Evolutionary conservation across 805 yeast genomes (phyloP).

Genomic region (Zygosaccharomyces bisporus): DNA sequence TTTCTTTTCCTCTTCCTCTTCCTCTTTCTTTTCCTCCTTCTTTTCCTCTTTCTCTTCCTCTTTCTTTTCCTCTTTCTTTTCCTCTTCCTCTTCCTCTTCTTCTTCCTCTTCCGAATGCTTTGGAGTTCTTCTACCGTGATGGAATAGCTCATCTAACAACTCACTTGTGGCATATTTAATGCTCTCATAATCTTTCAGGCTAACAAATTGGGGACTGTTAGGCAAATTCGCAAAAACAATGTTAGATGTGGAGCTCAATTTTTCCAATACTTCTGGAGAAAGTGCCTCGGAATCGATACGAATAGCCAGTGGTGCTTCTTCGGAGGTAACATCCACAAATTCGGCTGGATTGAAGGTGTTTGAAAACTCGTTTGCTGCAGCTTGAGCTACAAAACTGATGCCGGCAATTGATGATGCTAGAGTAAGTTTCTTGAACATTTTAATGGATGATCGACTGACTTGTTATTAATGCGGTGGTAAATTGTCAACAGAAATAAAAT

Average conservation of each 20-base stretch:
- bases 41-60: no score
- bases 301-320: slow-evolving; percentile 10
- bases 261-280: slow-evolving; percentile 23
- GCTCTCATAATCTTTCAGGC: slow-evolving; percentile 21
- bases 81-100: neutral
- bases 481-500: neutral
- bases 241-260: slow-evolving; percentile 23
- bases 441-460: neutral
- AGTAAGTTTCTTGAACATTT: slow-evolving; percentile 3
- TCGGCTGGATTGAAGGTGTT: slow-evolving; percentile 1
- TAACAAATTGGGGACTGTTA: slow-evolving; percentile 30
- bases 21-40: no score
- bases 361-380: neutral
- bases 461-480: neutral
- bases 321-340: neutral
- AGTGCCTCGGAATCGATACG: slow-evolving; percentile 16
- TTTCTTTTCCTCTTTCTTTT: neutral
- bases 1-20: no score
- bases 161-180: slow-evolving; percentile 12
- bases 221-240: slow-evolving; percentile 29
- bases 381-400: neutral
- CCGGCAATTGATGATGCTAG: slow-evolving; percentile 3
- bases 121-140: no score
- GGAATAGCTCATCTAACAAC: slow-evolving; percentile 11
- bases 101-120: neutral